Conservation (phyloP, 2,329 filamentous ascomycete species). For the Venturiaceae sp. region DNA sequence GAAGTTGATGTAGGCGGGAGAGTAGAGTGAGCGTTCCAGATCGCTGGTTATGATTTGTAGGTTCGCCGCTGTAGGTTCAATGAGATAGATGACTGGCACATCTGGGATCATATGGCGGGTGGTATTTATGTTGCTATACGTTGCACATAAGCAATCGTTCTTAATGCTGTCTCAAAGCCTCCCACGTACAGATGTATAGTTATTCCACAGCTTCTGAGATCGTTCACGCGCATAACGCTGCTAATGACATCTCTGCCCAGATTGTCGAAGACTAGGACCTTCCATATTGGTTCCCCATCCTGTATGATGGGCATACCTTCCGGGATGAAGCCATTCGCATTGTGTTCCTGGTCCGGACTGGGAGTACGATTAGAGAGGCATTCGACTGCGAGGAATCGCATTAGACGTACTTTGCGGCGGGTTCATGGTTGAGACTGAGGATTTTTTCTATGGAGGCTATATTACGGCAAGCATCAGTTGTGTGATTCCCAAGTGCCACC, state of each 20-base stretch:
- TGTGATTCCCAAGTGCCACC: not conserved
- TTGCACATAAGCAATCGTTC: conserved; percentile 14
- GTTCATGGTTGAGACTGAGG: conserved; percentile 80
- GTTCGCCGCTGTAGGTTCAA: conserved; percentile 78
- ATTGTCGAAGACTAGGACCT: conserved; percentile 92
- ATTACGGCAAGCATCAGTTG: conserved; percentile 11
- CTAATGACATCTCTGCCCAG: conserved; percentile 90
- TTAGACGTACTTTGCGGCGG: conserved; percentile 26
- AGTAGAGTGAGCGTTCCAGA: conserved; percentile 78
- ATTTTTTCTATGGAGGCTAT: conserved; percentile 88
- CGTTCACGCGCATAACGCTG: conserved; percentile 88
- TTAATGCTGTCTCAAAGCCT: conserved; percentile 7
- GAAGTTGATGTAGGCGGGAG: conserved; percentile 94
- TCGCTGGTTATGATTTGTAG: conserved; percentile 76
- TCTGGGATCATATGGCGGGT: conserved; percentile 86
- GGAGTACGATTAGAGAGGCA: conserved; percentile 13
- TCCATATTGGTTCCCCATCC: conserved; percentile 92
- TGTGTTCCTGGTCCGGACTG: conserved; percentile 49
- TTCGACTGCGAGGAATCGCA: not conserved
- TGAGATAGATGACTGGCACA: conserved; percentile 91
- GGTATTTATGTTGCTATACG: conserved; percentile 60
- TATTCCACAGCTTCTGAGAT: conserved; percentile 86
- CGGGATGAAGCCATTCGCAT: conserved; percentile 52
- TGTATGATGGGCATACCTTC: conserved; percentile 70
- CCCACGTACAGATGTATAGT: conserved; percentile 78